Base-by-base conservation (phyloP, 768 basidiomycete species). In the Coprinopsis sp. region DNA sequence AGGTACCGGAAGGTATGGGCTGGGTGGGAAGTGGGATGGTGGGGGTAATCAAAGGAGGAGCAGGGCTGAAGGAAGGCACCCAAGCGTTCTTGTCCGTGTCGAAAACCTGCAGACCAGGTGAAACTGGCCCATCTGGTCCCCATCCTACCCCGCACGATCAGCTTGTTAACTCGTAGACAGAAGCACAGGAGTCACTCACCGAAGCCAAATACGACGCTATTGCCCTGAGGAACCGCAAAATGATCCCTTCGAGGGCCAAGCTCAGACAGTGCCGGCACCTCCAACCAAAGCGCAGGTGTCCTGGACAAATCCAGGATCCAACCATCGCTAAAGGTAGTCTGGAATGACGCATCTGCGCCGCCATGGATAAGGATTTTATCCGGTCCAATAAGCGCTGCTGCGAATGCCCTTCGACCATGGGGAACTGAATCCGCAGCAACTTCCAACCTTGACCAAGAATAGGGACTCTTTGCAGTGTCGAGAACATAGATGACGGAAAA, bases 281-380 rank as follows among this genome's bases (percentile, higher is more conserved):
- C 52, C 6, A 66, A 72, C 89, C 88, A 91, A 2, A 67, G 66
- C 71, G 81, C 78, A 3, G 81, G 77, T 46, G 57, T 70, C 55
- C 70, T 66, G 8, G 67, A 66, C 2, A 78, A 76, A 58, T 84
- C 79, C 28, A 85, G 74, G 44, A 84, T 71, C 82, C 80, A 86
- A 13, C 90, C 92, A 63, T 85, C 84, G 29, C 61, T 68, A 46
- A 72, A 75, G n/a, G 73, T 75, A 3, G 55, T 69, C 55, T 82
- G 74, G 33, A 81, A 66, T 29, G 48, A 57, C 3, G 73, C 76
- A 56, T 87, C 80, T 23, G 78, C 74, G 5, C 92, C 92, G 4
- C 92, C 92, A 18, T 91, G 87, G 13, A 94, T 79, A 46, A 92
- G 64, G 18, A 90, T 66, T 37, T 73, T 76, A 28, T 74, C 76